Evolutionary conservation across 441 rosid species (phyloP), one percentile per base, ranked within the genome.

Genomic region (Gossypium schwendimanii): DNA sequence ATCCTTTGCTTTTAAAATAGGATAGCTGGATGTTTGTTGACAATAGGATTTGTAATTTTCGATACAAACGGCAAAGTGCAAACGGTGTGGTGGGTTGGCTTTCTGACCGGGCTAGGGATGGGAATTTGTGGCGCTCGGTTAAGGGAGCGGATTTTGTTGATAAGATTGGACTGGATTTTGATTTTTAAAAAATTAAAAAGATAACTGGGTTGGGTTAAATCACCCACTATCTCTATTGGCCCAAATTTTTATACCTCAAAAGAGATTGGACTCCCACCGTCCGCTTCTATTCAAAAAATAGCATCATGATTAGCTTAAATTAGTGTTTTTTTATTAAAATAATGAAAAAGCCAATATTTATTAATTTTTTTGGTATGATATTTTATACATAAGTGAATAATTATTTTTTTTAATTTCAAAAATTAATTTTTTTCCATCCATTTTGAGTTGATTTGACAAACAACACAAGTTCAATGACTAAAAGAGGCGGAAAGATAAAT

Each of bases 1-100:
- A 20, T 0, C 6, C 57, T 70, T 78, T 76, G 15, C 17, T n/a
- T 5, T 50, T 15, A 6, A n/a, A n/a, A 78, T 63, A 65, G 75
- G 8, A 78, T 69, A 70, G 75, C 72, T 73, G 41, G 54, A 23
- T 2, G 44, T 7, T 44, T 33, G 60, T 20, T 68, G 60, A 57
- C 50, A 47, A 49, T 7, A n/a, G 69, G 71, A 39, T 6, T 33
- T 15, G 28, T 31, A 31, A 7, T 9, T 53, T 1, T 21, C 1
- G 15, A 3, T 52, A 41, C 54, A 44, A 17, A 53, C 17, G 59
- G 26, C 14, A 39, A 8, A 6, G 28, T 33, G 39, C 53, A 49
- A n/a, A 12, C 61, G 4, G 31, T 23, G 15, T 24, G 62, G 62
- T 57, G 62, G 33, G 15, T 24, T 58, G 31, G 36, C 33, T 24